Evolutionary conservation across 164 flowering plant genomes (phyloP), one percentile per base, ranked within the genome.

Genomic region (Hamamelis virginiana): DNA sequence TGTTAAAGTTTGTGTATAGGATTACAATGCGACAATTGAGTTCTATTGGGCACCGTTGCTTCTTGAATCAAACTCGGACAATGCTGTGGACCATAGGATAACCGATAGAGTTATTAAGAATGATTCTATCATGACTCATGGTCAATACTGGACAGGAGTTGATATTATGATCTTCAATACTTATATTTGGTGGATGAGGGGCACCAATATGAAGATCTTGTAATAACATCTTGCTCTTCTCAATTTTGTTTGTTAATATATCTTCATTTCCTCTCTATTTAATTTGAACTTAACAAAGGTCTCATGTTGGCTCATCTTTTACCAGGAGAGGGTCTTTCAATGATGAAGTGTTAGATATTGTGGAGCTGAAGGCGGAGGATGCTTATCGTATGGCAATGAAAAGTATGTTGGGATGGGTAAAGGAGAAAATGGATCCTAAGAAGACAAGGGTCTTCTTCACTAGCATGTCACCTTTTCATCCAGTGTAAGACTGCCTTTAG

Each of bases 31-130:
- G 1, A 85, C 92, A 12, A 85, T 93, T 8, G 98, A 93, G 74
- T 93, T 93, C 76, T 93, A 88, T 60, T 93, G 98, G 97, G 97
- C 97, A 1, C 98, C 98, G 26, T 87, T 93, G 73, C 86, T 93
- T 33, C 75, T 93, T 1, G 95, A 93, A 79, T 93, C 98, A 5
- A 87, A 85, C 52, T 76, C 91, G 0, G 91, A 87, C 25, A 59
- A 85, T 72, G 86, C 91, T 3, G 71, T 80, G 0, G 43, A 80
- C 18, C 91, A 87, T 64, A 67, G 87, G 52, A 55, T 85, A 43
- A 46, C 82, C 0, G 89, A 87, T 16, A 69, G 91, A 61, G 51
- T 84, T 5, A 87, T 87, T 4, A 63, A 87, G 26, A 82, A 76
- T 75, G 87, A 84, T 5, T 87, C 91, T 0, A 83, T 87, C 45